A percentile compares a stretch with the other conserved stretches of the same genome.
Evolutionary conservation across 2,329 filamentous ascomycete genomes (phyloP).

Genomic region (Botrytis galanthina): DNA sequence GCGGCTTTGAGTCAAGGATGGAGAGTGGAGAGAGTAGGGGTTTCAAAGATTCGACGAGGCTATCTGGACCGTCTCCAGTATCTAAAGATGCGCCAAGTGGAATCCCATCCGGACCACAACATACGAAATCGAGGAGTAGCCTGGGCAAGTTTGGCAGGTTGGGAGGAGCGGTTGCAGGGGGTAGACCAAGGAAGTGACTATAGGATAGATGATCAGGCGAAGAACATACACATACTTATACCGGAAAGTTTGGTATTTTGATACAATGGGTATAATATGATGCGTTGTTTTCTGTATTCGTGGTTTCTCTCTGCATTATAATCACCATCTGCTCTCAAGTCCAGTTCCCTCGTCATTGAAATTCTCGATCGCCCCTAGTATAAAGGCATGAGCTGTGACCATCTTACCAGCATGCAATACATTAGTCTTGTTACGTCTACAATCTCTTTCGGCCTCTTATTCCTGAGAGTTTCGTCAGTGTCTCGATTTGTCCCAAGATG

Average conservation of each 20-base stretch:
- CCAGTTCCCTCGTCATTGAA: not conserved
- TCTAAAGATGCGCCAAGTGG: conserved; percentile 47
- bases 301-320: not conserved
- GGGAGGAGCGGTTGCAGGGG: conserved; percentile 65
- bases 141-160: conserved; percentile 69
- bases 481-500: not conserved
- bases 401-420: not conserved
- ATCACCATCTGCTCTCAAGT: not conserved
- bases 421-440: not conserved
- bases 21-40: conserved; percentile 41
- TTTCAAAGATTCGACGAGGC: conserved; percentile 38
- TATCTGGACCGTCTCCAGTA: conserved; percentile 43
- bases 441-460: not conserved
- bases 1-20: conserved; percentile 46
- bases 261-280: not conserved
- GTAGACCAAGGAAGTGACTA: conserved; percentile 48
- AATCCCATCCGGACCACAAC: conserved; percentile 41
- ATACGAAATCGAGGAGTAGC: conserved; percentile 59
- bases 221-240: not conserved
- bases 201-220: not conserved
- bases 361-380: not conserved
- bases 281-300: not conserved
- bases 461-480: not conserved
- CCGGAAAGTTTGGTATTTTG: not conserved
- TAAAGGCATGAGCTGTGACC: not conserved